Evolutionary conservation across 1,284 basidiomycete genomes (phyloP), one percentile per base, ranked within the genome.

Genomic region (Moesziomyces sp.): DNA sequence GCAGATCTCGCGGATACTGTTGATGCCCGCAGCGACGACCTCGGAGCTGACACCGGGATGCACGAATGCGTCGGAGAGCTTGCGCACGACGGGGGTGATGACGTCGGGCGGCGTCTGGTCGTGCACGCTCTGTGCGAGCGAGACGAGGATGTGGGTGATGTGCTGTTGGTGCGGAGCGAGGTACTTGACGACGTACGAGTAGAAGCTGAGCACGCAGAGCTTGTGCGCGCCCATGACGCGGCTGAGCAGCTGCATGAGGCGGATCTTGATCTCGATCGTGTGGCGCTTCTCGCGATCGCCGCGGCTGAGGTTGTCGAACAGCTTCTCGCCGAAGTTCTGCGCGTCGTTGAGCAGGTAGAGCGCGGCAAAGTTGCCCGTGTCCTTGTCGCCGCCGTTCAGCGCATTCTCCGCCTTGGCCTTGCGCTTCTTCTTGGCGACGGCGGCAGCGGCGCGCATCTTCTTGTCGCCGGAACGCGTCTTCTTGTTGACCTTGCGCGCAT

Each of bases 231-330:
- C 92, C 90, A 95, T 96, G 55, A 98, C 92, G 51, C 97, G 90
- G n/a, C 93, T 92, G 52, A 99, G 89, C 43, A 99, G 91, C 84
- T 98, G 94, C 93, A 99, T 97, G 82, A 97, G 88, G 71, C 98
- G 88, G 64, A 99, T 92, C 86, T 97, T 98, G 88, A 98, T 96
- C 77, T 98, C 95, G 74, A 99, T 89, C 21, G 93, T 92, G 50
- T 82, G 78, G 18, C 92, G 90, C 85, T 95, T 97, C 88, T 97
- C 95, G 24, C 71, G 56, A 48, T 83, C 82, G 85, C 95, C 90
- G 46, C 88, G 89, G 81, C 90, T 90, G 52, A 99, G 87, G 57
- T 90, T 89, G 81, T 96, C 92, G 83, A 94, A 98, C 1, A 99
- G 88, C 84, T 93, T 94, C 86, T 99, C 97, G 35, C 91, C 91